Base-by-base conservation (phyloP, 768 basidiomycete genomes). In the Hortiboletus flavorubellus region DNA sequence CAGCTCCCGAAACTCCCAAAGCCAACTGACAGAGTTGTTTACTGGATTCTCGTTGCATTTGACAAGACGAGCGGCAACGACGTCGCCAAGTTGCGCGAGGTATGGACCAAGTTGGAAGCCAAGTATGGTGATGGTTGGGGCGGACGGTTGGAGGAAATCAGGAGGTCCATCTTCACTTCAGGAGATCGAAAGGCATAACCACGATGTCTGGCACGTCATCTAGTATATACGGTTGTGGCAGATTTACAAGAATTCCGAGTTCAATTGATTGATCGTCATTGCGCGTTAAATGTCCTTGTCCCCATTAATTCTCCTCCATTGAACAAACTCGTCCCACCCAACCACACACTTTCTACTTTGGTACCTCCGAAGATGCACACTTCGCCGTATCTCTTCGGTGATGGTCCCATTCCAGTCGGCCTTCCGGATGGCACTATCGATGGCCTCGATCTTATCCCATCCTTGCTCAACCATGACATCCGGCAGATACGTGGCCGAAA, bases 391-490 rank as follows among this genome's bases (percentile, higher is more conserved):
- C 62, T 89, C 89, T 68, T 96, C 93, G 1, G 86, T 89, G 64
- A 95, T 89, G 47, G 72, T 71, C 2, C 91, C 92, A 53, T 70
- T 81, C 88, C 89, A 98, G 4, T 94, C 97, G 4, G 95, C 91
- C 73, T 99, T 99, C 59, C 84, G 82, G 59, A 98, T 93, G 30
- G 94, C 93, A 63, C 87, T 93, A 62, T 95, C 87, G 38, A 99
- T 74, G 8, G 96, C 87, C 70, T 97, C 90, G 54, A 87, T 75
- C 79, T 89, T 89, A 58, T 86, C 83, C 97, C 97, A 99, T 8
- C 92, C 94, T 71, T 98, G 96, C 37, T 93, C 91, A 0, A 87
- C 82, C 41, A 91, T 88, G 55, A 99, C 89, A 51, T 98, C 87
- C 5, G 97, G 97, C 11, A 99, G 80, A 73, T 95, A 99, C 0